phyloP scores from a whole-genome alignment of 2,329 filamentous ascomycete genomes.

The Lachnellula arida region DNA sequence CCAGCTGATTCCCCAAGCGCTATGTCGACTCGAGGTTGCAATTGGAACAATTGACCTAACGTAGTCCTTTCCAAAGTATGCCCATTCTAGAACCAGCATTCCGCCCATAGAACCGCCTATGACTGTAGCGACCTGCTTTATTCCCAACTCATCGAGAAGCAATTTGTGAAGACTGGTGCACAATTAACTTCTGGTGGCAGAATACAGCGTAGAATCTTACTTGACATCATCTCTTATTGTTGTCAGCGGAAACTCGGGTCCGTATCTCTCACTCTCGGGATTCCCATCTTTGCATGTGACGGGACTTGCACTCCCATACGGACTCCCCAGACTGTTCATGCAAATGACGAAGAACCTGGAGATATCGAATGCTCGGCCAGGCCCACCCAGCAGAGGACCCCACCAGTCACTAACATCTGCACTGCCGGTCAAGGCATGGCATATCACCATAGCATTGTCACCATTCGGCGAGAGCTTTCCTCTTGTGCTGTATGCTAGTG shows the following conservation, averaged over 20 bases:
- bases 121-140: conserved; percentile 72
- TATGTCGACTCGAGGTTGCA: conserved; percentile 78
- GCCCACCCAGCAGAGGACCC: conserved; percentile 74
- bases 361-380: conserved; percentile 74
- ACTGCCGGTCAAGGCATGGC: conserved; percentile 80
- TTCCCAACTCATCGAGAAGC: conserved; percentile 73
- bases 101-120: conserved; percentile 83
- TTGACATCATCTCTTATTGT: conserved; percentile 95
- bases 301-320: conserved; percentile 82
- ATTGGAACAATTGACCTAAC: conserved; percentile 78
- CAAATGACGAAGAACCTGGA: conserved; percentile 82
- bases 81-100: conserved; percentile 89
- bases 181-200: conserved; percentile 13
- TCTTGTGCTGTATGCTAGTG: conserved; percentile 62
- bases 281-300: conserved; percentile 86
- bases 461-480: conserved; percentile 54
- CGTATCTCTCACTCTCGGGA: conserved; percentile 69
- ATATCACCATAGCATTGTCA: conserved; percentile 71
- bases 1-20: conserved; percentile 89
- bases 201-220: conserved; percentile 46
- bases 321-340: conserved; percentile 80
- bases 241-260: conserved; percentile 92
- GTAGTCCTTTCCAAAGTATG: conserved; percentile 84
- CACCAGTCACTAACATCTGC: conserved; percentile 86
- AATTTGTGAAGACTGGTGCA: conserved; percentile 67